Base-by-base conservation (phyloP, 495 filamentous ascomycete genomes). In the Niebla homalea region DNA sequence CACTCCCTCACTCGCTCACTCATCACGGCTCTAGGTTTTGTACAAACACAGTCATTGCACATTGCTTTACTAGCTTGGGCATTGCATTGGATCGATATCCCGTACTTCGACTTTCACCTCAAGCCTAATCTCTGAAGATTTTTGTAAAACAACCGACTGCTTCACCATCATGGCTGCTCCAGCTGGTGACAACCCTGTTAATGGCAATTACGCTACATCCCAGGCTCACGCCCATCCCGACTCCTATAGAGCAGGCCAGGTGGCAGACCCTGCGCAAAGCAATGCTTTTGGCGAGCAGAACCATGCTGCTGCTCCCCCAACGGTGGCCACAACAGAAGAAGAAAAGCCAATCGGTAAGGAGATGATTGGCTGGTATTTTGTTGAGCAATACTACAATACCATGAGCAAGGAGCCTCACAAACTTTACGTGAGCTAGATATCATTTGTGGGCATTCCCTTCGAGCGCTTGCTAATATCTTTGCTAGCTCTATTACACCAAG, bases 301-400 rank as follows among this genome's bases (percentile, higher is more conserved):
- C n/a, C 45, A 36, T 36, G 50, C 35, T 44, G 21, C 51, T 25
- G 41, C 29, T 36, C 42, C 48, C 5, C 25, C 50, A 19, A 42
- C 22, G 16, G 36, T 68, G 36, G 64, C 70, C 26, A 62, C 55
- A 39, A 70, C 68, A 50, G 64, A 68, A 54, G 71, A 70, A 57
- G 69, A 63, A 65, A 47, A 72, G 68, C 55, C 51, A 43, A 43
- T 48, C 40, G 64, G 71, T 40, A 93, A 92, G 65, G 86, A 89
- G 66, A 87, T 97, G 68, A 85, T 98, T 46, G 92, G 88, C 59
- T 98, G 92, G 92, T 96, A 89, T 67, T 98, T 98, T 56, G 92
- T 97, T 32, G 93, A 98, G 75, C 89, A 94, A 63, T 97, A 94
- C 73, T 98, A 98, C 67, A 97, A 87, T 54, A 98, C 87, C 55